Conservation (phyloP, 768 basidiomycete species). For the Cystofilobasidium capitatum region DNA sequence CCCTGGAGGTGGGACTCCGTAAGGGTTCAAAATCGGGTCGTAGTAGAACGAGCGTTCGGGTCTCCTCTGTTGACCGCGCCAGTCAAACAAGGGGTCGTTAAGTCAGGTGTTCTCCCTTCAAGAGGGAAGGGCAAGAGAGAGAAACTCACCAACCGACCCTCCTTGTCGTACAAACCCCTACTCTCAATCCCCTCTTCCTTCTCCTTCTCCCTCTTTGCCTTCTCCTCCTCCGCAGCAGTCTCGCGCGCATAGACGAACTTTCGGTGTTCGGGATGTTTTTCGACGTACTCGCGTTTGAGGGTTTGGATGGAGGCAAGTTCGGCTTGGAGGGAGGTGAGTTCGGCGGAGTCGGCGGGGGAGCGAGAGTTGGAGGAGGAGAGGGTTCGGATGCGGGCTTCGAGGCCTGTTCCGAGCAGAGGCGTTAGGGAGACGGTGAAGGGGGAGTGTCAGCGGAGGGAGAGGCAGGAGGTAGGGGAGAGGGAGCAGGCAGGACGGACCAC, state of each 20-base stretch:
- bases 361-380: conserved; percentile 33
- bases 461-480: not conserved
- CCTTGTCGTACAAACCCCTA: conserved; percentile 56
- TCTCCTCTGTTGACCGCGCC: conserved; percentile 45
- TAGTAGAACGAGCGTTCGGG: conserved; percentile 72
- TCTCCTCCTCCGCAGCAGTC: conserved; percentile 38
- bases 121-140: not conserved
- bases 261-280: conserved; percentile 85
- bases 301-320: conserved; percentile 71
- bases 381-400: conserved; percentile 62
- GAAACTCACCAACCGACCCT: conserved; percentile 54
- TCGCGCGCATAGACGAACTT: conserved; percentile 58
- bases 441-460: not conserved
- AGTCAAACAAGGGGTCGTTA: not conserved
- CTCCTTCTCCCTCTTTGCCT: conserved; percentile 34
- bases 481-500: conserved; percentile 45
- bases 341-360: conserved; percentile 50
- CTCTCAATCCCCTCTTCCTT: conserved; percentile 42
- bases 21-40: conserved; percentile 86
- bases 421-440: not conserved
- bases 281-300: conserved; percentile 84
- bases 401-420: conserved; percentile 45
- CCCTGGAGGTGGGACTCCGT: conserved; percentile 84
- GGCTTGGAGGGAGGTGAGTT: conserved; percentile 58
- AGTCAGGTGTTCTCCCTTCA: not conserved